Conservation (phyloP, 2,329 filamentous ascomycete genomes). For the Akanthomyces uredinophilus region DNA sequence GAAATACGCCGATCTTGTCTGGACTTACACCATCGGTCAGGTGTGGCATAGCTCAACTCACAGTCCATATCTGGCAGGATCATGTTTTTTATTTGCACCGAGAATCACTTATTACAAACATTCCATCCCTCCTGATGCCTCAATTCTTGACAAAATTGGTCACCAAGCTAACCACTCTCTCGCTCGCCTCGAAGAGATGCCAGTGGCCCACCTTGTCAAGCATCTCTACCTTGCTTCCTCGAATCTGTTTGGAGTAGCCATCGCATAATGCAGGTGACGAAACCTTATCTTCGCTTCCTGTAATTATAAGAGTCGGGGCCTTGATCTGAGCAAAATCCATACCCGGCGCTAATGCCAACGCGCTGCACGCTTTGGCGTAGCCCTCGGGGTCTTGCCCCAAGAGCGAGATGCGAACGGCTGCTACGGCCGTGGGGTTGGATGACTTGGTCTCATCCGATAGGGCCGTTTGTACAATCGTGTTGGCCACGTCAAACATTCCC, state of each 20-base stretch:
- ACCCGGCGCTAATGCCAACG: slow-evolving; percentile 36
- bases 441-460: slow-evolving; percentile 22
- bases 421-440: no score
- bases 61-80: no score
- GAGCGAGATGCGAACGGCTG: slow-evolving; percentile 36
- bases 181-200: slow-evolving; percentile 40
- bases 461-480: slow-evolving; percentile 22
- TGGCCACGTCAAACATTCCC: not conserved
- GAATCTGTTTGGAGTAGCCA: slow-evolving; percentile 25
- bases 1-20: no score
- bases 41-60: no score
- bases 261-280: not conserved
- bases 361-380: slow-evolving; percentile 49
- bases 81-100: no score
- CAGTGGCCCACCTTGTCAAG: slow-evolving; percentile 44
- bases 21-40: no score
- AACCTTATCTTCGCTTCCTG: not conserved
- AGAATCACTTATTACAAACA: no score
- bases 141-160: no score
- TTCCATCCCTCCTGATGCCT: no score
- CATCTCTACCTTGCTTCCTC: slow-evolving; percentile 26
- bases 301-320: slow-evolving; percentile 23
- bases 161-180: no score
- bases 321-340: slow-evolving; percentile 31
- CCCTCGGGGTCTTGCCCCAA: slow-evolving; percentile 45